Percentiles rank a stretch among this genome's conserved stretches.
Evolutionary conservation across 2,329 filamentous ascomycete species (phyloP).

Genomic region (Trichoderma sp.): DNA sequence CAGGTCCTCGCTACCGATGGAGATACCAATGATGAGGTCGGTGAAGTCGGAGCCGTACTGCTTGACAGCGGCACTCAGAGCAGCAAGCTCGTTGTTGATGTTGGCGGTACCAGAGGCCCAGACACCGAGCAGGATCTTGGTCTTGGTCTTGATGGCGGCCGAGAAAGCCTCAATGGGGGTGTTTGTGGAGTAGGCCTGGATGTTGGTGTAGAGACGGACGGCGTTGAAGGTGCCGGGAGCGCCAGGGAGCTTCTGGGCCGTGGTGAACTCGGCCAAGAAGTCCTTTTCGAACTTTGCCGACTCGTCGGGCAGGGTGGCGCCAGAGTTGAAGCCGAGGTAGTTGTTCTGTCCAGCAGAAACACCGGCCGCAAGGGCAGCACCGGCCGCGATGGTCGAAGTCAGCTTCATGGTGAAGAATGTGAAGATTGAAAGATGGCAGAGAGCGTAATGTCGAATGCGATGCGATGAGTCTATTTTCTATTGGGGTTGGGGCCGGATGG

Average conservation of each 20-base stretch:
- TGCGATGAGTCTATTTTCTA: conserved; percentile 11
- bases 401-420: conserved; percentile 49
- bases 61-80: conserved; percentile 58
- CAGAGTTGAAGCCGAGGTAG: conserved; percentile 59
- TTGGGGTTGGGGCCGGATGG: conserved; percentile 6
- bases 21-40: conserved; percentile 64
- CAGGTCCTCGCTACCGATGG: conserved; percentile 67
- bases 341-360: conserved; percentile 46
- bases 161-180: conserved; percentile 82
- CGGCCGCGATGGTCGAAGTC: conserved; percentile 41
- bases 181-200: conserved; percentile 64
- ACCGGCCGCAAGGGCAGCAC: conserved; percentile 42
- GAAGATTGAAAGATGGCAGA: neutral
- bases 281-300: conserved; percentile 56
- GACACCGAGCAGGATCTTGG: conserved; percentile 63
- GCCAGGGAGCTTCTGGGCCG: conserved; percentile 39
- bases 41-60: conserved; percentile 54
- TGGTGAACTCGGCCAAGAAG: conserved; percentile 50
- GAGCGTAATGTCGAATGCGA: conserved; percentile 15
- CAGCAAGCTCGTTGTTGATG: conserved; percentile 62
- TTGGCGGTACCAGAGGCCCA: conserved; percentile 60
- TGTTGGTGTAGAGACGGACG: conserved; percentile 68
- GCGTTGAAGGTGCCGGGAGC: conserved; percentile 58
- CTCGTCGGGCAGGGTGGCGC: conserved; percentile 48
- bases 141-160: conserved; percentile 63